These are phyloP conservation scores for Ceratocystis lukuohia DNA, from an alignment of 2,329 filamentous ascomycete species.

Conservation along the genomic window DNA sequence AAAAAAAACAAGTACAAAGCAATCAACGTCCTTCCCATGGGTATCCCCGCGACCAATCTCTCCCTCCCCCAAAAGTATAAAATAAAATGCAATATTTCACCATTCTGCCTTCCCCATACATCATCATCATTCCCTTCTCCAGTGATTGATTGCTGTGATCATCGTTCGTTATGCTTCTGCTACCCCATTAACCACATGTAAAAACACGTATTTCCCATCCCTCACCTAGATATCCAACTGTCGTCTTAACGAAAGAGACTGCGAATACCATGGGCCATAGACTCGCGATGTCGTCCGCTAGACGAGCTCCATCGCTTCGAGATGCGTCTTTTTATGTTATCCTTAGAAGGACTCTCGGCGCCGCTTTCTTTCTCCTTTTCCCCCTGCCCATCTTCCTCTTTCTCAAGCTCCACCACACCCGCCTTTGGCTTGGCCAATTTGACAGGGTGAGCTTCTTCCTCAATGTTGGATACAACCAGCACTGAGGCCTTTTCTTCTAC, in stretches of 20 bases:
- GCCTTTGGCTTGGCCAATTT: background rate
- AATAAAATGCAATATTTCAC: background rate
- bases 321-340: constrained; percentile 3
- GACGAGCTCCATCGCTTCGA: constrained; percentile 17
- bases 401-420: background rate
- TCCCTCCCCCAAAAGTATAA: background rate
- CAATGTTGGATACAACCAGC: background rate
- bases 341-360: constrained; percentile 1
- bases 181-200: background rate
- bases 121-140: background rate
- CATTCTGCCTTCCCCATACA: background rate
- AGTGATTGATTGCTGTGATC: background rate
- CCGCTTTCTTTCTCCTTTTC: background rate
- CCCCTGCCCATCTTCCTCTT: background rate
- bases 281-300: constrained; percentile 16
- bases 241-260: constrained; percentile 15
- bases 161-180: background rate
- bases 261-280: constrained; percentile 16
- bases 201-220: too few species aligned
- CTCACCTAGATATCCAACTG: background rate
- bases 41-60: background rate
- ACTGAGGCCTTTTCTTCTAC: constrained; percentile 11
- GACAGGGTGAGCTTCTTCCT: background rate
- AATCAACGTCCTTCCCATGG: background rate
- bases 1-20: background rate